These are phyloP conservation scores for Nannochloris sp. DNA, from an alignment of 139 green algal species.

Conservation along the genomic window DNA sequence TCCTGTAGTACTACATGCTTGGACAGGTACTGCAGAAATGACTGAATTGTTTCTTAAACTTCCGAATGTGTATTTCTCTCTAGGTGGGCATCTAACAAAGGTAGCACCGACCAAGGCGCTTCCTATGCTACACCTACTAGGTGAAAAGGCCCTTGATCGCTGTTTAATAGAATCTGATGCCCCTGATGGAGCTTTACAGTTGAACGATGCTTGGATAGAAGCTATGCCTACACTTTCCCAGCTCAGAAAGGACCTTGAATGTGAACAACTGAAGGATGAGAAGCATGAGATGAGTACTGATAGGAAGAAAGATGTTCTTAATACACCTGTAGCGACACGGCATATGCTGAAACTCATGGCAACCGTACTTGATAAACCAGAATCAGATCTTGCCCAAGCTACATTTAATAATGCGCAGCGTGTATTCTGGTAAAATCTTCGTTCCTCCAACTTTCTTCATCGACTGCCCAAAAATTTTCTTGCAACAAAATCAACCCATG, in stretches of 20 bases:
- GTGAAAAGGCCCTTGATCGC: conserved; percentile 19
- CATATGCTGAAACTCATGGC: background rate
- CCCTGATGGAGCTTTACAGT: conserved; percentile 30
- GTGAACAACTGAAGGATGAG: no score
- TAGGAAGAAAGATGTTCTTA: background rate
- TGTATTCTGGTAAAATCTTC: background rate
- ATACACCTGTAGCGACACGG: background rate
- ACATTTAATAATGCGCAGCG: background rate
- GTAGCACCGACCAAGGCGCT: conserved; percentile 22
- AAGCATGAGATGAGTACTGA: no score
- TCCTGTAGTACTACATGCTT: conserved; percentile 42
- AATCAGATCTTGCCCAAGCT: background rate
- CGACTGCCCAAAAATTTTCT: no score
- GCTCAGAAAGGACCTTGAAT: background rate
- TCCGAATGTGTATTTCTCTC: conserved; percentile 34
- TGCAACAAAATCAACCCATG: no score
- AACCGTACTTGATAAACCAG: background rate
- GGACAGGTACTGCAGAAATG: conserved; percentile 31
- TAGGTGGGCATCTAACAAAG: conserved; percentile 22
- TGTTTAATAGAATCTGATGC: conserved; percentile 40
- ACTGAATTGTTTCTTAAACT: conserved; percentile 2
- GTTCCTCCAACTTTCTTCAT: no score
- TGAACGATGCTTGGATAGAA: conserved; percentile 8
- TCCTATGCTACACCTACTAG: conserved; percentile 38
- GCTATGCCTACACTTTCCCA: background rate